These are phyloP conservation scores for Umbelopsis ramanniana DNA, from an alignment of 192 early-diverging fungal genomes.

Conservation along the genomic window DNA sequence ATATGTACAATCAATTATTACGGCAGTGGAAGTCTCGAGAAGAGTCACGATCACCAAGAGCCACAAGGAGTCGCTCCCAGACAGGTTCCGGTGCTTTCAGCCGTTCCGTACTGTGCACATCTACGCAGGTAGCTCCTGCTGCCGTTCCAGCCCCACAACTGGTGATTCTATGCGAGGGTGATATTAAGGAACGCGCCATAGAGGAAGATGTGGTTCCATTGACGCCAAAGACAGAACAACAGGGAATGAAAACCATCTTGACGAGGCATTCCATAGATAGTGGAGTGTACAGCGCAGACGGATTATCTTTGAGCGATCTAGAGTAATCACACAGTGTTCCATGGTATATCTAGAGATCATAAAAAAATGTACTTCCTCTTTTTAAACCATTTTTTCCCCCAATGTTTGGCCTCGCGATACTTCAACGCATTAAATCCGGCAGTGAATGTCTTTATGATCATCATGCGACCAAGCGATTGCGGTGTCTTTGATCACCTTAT, in stretches of 20 bases:
- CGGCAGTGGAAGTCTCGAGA: not conserved
- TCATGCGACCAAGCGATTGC: too few species aligned
- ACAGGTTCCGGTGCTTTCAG: not conserved
- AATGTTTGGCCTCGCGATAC: not conserved
- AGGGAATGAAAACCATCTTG: not conserved
- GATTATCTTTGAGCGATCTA: slow-evolving; percentile 10
- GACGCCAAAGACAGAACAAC: not conserved
- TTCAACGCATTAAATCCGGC: not conserved
- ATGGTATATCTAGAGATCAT: not conserved
- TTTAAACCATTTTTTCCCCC: not conserved
- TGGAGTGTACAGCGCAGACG: slow-evolving; percentile 7
- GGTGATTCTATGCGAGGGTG: not conserved
- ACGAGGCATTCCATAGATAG: not conserved
- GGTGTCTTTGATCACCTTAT: too few species aligned
- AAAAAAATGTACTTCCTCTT: not conserved
- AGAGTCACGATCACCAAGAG: not conserved
- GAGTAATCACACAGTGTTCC: not conserved
- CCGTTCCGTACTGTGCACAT: not conserved
- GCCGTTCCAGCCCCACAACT: not conserved
- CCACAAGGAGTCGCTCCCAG: not conserved
- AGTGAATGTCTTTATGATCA: too few species aligned
- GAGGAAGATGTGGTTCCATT: not conserved
- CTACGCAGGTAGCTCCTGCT: not conserved
- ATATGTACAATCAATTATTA: not conserved
- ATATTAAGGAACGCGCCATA: not conserved